A percentile compares a stretch with the other conserved stretches of the same genome.
These are phyloP conservation scores for Debaryomyces tyrocola DNA, from an alignment of 805 yeast genomes.

Conservation along the genomic window DNA sequence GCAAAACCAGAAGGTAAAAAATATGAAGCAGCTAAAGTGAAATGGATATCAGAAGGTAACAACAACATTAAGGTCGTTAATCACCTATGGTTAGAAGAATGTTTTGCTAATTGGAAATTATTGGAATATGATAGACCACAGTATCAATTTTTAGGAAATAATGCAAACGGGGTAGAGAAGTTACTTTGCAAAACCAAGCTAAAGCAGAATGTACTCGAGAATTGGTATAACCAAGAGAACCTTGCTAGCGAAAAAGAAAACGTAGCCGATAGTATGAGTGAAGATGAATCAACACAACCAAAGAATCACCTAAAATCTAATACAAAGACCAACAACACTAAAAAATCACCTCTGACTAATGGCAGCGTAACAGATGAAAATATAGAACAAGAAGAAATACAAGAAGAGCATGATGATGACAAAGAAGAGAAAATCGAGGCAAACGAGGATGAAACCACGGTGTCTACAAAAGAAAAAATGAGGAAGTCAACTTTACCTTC, in stretches of 20 bases:
- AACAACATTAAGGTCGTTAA: conserved; percentile 56
- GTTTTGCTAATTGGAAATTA: conserved; percentile 59
- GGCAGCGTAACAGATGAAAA: neutral
- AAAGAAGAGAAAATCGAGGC: neutral
- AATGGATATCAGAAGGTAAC: conserved; percentile 49
- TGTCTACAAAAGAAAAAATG: neutral
- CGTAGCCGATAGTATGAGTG: conserved; percentile 30
- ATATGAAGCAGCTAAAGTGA: conserved; percentile 61
- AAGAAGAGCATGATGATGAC: neutral
- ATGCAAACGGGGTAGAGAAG: conserved; percentile 39
- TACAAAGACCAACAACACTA: neutral
- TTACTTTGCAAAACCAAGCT: conserved; percentile 54
- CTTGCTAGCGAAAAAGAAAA: conserved; percentile 16
- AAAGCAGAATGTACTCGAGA: conserved; percentile 38
- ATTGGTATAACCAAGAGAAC: conserved; percentile 27
- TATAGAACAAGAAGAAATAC: conserved; percentile 16
- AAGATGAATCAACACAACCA: conserved; percentile 18
- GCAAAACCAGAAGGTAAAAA: conserved; percentile 71
- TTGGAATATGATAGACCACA: conserved; percentile 46
- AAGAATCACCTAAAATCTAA: neutral
- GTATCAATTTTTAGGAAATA: conserved; percentile 48
- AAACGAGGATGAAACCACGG: neutral
- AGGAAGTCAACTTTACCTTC: neutral
- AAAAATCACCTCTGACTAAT: neutral
- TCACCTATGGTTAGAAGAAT: conserved; percentile 87